Evolutionary conservation across 768 basidiomycete species (phyloP).

Genomic region (Suillus lakei): DNA sequence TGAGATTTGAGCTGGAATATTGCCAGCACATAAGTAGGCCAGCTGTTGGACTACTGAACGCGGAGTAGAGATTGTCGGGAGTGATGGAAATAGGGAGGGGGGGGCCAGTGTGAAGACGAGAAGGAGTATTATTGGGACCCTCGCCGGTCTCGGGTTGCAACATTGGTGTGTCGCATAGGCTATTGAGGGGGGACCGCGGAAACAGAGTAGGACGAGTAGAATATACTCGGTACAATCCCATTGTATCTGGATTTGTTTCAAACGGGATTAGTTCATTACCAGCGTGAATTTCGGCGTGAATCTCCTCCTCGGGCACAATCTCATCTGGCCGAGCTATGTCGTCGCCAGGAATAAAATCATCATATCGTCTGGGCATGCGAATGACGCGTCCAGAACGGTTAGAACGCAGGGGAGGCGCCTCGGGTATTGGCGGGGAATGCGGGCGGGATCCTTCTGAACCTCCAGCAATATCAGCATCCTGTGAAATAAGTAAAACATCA

Average conservation of each 20-base stretch:
- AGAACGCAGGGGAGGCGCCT: background rate
- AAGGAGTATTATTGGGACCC: background rate
- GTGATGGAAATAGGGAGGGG: background rate
- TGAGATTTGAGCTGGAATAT: constrained; percentile 31
- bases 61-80: background rate
- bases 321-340: background rate
- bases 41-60: constrained; percentile 27
- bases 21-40: constrained; percentile 38
- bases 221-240: constrained; percentile 15
- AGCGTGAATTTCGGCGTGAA: background rate
- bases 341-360: constrained; percentile 6
- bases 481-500: background rate
- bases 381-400: background rate
- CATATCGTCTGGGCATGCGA: constrained; percentile 2
- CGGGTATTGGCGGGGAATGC: background rate
- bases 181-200: background rate
- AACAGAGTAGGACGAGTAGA: background rate
- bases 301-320: background rate
- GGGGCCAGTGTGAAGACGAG: background rate
- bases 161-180: background rate
- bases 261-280: background rate
- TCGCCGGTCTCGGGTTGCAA: background rate
- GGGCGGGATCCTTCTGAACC: background rate
- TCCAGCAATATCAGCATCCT: background rate
- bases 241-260: background rate